Evolutionary conservation across 805 yeast species (phyloP), one percentile per base, ranked within the genome.

Genomic region (Saccharomycopsis amapae): DNA sequence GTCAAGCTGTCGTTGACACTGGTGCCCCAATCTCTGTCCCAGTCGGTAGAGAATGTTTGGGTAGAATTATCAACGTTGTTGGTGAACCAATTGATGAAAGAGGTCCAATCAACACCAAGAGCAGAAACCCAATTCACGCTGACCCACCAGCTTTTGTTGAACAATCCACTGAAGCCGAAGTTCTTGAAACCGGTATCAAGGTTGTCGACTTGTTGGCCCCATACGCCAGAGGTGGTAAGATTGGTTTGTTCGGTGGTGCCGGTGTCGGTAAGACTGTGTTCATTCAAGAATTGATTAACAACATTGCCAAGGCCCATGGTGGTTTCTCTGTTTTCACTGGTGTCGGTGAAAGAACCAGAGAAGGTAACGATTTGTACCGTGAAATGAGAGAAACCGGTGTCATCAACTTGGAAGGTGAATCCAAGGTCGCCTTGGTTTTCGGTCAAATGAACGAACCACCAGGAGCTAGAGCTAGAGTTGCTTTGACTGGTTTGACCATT

Each of bases 371-470:
- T 83, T 82, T 90, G 73, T 90, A 90, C 95, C 94, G 96, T 81
- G 98, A 93, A 78, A 93, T 93, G 98, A 87, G 82, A 69, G 98
- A 93, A 79, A 90, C 98, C 60, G 97, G 97, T 81, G 97, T 93
- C 76, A 93, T 93, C 75, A 88, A 93, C 85, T 80, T 90, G 62
- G 97, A 93, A 69, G 98, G 98, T 73, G 97, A 93, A 63, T 93
- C 98, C 66, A 93, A 93, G 84, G 98, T 93, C 75, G 94, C 97
- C 60, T 80, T 90, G 66, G 98, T 90, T 55, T 90, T 90, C 79
- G 98, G 98, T 73, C 98, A 93, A 79, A 90, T 90, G 98, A 90
- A 90, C 81, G 98, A 90, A 81, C 98, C 98, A 67, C 98, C 98
- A 62, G 98, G 98, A 77, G 98, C 98, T 65, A 89, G 98, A 83